Conservation (phyloP, 257 asterid genomes). For the Capsicum pubescens region DNA sequence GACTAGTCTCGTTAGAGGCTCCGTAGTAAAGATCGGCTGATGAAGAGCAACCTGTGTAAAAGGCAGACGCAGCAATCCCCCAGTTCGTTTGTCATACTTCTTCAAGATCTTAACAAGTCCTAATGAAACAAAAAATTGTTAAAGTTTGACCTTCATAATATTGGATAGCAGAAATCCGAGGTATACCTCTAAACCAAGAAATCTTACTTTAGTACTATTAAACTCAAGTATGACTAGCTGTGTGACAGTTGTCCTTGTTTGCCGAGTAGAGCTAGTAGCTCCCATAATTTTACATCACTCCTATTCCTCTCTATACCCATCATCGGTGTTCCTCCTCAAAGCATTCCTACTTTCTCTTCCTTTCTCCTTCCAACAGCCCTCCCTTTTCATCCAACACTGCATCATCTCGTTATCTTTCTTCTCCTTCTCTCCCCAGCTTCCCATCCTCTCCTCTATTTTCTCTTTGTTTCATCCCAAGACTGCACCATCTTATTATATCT, state of each 20-base stretch:
- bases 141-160: background rate
- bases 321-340: no score
- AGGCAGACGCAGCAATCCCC: conserved; percentile 68
- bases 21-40: conserved; percentile 87
- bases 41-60: conserved; percentile 76
- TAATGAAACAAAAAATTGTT: conserved; percentile 30
- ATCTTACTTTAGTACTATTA: background rate
- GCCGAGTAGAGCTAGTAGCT: conserved; percentile 1
- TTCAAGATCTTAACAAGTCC: conserved; percentile 90
- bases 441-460: background rate
- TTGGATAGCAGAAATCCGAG: background rate
- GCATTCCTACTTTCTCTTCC: no score
- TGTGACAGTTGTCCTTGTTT: background rate
- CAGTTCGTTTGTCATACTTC: conserved; percentile 92
- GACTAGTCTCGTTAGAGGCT: conserved; percentile 73
- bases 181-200: conserved; percentile 5
- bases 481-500: background rate
- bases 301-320: no score
- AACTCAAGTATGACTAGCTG: background rate
- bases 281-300: background rate
- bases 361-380: no score
- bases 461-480: background rate
- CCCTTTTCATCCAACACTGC: no score
- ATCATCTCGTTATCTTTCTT: no score
- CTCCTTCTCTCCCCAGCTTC: no score